Conservation (phyloP, 164 flowering plant species). For the Brasenia schreberi region DNA sequence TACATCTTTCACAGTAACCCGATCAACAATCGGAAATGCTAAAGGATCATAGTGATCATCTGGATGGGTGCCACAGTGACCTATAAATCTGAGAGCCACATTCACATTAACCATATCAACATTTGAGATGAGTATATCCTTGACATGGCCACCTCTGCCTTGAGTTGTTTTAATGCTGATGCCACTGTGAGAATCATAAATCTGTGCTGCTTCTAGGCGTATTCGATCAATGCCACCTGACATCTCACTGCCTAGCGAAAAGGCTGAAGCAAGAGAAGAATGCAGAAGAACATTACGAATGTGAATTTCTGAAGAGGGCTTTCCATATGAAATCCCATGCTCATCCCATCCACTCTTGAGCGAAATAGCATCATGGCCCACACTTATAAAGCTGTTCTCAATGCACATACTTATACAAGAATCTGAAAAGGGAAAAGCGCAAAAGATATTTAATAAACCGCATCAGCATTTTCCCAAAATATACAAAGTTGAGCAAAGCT, state of each 20-base stretch:
- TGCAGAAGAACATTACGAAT: slow-evolving; percentile 28
- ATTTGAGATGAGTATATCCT: slow-evolving; percentile 28
- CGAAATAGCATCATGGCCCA: slow-evolving; percentile 47
- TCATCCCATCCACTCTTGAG: slow-evolving; percentile 85
- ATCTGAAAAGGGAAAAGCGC: slow-evolving; percentile 26
- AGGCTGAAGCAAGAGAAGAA: slow-evolving; percentile 34
- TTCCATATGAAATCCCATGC: slow-evolving; percentile 49
- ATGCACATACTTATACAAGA: slow-evolving; percentile 52
- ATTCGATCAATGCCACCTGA: slow-evolving; percentile 64
- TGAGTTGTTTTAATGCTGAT: slow-evolving; percentile 32
- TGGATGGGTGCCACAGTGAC: slow-evolving; percentile 36
- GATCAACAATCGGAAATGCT: slow-evolving; percentile 35
- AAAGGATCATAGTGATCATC: slow-evolving; percentile 44
- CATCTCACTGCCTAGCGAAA: slow-evolving; percentile 68
- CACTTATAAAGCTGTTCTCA: slow-evolving; percentile 45
- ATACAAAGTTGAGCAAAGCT: no score
- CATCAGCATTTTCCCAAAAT: neutral
- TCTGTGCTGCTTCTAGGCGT: slow-evolving; percentile 21
- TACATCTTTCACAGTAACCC: slow-evolving; percentile 34
- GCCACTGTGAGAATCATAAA: slow-evolving; percentile 30
- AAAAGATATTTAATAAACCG: neutral
- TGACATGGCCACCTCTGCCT: slow-evolving; percentile 56
- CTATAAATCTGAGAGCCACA: slow-evolving; percentile 29
- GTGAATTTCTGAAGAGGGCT: slow-evolving; percentile 37
- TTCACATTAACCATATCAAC: slow-evolving; percentile 28